phyloP scores from a whole-genome alignment of 164 flowering plant genomes.

The Litsea cubeba region DNA sequence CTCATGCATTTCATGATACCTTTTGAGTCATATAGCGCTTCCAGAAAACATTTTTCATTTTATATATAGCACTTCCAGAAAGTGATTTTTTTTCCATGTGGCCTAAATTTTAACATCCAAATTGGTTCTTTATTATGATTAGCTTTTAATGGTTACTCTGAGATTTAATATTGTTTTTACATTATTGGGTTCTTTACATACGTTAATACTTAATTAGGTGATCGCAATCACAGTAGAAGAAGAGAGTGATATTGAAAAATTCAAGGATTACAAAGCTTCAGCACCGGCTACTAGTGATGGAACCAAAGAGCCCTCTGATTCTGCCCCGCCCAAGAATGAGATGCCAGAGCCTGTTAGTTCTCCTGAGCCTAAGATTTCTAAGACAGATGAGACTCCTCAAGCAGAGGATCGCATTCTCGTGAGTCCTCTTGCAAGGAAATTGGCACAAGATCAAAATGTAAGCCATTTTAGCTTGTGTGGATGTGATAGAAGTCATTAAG shows the following conservation, averaged over 20 bases:
- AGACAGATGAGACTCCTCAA: conserved; percentile 37
- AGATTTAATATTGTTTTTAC: too few relatives aligned
- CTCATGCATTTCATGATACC: too few relatives aligned
- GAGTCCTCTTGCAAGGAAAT: conserved; percentile 85
- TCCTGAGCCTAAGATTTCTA: conserved; percentile 43
- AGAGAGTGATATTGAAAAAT: conserved; percentile 72
- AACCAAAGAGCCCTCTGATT: conserved; percentile 36
- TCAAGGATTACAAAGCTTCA: conserved; percentile 67
- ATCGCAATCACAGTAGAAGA: conserved; percentile 97
- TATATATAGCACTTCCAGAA: too few relatives aligned
- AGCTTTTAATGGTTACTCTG: neutral
- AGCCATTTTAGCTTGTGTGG: neutral
- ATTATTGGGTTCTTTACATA: neutral
- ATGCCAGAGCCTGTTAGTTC: conserved; percentile 38
- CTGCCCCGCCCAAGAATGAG: conserved; percentile 61
- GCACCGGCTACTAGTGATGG: conserved; percentile 32
- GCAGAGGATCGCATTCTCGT: conserved; percentile 69
- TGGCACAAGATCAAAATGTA: conserved; percentile 88
- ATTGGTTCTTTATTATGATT: neutral
- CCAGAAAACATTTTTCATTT: too few relatives aligned
- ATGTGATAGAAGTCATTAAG: neutral
- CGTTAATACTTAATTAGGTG: conserved; percentile 34
- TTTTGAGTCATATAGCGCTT: too few relatives aligned
- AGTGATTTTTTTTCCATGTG: too few relatives aligned
- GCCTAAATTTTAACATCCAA: too few relatives aligned